phyloP scores from a whole-genome alignment of 2,329 filamentous ascomycete genomes.

The Lasiodiplodia sp. region DNA sequence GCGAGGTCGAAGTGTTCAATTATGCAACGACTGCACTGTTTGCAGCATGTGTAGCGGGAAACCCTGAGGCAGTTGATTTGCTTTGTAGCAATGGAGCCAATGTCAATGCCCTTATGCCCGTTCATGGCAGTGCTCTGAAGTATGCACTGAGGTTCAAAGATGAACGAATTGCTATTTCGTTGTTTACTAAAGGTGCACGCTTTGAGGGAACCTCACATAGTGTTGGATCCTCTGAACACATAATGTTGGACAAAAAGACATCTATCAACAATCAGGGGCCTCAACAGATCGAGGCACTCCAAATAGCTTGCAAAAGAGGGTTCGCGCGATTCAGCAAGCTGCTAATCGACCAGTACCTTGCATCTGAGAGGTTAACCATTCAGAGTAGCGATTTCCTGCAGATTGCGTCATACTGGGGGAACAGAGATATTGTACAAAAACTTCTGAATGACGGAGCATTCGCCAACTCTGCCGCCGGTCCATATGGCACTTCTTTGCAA shows the following conservation, averaged over 20 bases:
- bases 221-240: no score
- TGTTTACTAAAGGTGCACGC: background rate
- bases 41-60: background rate
- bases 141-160: background rate
- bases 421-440: no score
- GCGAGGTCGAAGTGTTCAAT: background rate
- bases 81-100: background rate
- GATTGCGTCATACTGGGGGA: background rate
- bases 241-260: no score
- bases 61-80: background rate
- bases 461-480: no score
- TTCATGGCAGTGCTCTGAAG: background rate
- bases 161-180: background rate
- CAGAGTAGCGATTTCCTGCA: background rate
- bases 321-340: background rate
- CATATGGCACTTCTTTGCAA: no score
- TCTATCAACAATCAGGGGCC: background rate
- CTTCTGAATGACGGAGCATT: no score
- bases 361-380: background rate
- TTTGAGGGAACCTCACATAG: no score
- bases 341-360: background rate
- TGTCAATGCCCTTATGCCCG: background rate
- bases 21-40: background rate
- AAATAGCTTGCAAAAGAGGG: background rate
- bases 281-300: background rate